Evolutionary conservation across 768 basidiomycete species (phyloP), one percentile per base, ranked within the genome.

Genomic region (Cystofilobasidium bisporidii): DNA sequence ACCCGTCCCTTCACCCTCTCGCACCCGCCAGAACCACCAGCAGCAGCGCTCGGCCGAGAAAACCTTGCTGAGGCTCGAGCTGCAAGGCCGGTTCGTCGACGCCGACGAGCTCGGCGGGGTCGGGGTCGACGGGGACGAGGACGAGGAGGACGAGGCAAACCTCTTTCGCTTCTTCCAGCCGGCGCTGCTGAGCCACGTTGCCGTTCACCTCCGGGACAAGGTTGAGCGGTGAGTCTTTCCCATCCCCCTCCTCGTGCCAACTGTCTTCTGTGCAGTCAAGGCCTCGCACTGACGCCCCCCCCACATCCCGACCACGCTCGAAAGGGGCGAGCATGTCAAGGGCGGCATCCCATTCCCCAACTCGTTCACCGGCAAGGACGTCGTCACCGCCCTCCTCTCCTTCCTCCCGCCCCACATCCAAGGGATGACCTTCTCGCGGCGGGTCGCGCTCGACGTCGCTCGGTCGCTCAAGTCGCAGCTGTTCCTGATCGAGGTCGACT

Each of bases 401-500:
- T 86, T 88, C 73, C 89, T 97, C 33, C 88, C 89, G 75, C 83
- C 87, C 26, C 88, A 92, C 73, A 81, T 93, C 11, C 83, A 57
- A 82, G 87, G 72, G 84, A 85, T 85, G 3, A 85, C 85, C 0
- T 86, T 82, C 69, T 90, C 93, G 72, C 82, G 93, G 11, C 83
- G 88, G 9, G 86, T 87, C 20, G 90, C 93, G 5, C 79, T 96
- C 33, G 86, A 88, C 74, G 86, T 94, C 43, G 96, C 91, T 5
- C 85, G 91, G 45, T 89, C 88, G 66, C 80, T 98, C 43, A 92
- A 97, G 74, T 86, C 84, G 67, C 91, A 94, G 75, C 82, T 98
- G 6, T 97, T 91, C 81, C 93, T 96, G 77, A 90, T 91, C 74
- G 94, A 98, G 75, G 92, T 97, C 10, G 92, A 97, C 74, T 94